Evolutionary conservation across 345 rosid species (phyloP).

Genomic region (Linum tenue): DNA sequence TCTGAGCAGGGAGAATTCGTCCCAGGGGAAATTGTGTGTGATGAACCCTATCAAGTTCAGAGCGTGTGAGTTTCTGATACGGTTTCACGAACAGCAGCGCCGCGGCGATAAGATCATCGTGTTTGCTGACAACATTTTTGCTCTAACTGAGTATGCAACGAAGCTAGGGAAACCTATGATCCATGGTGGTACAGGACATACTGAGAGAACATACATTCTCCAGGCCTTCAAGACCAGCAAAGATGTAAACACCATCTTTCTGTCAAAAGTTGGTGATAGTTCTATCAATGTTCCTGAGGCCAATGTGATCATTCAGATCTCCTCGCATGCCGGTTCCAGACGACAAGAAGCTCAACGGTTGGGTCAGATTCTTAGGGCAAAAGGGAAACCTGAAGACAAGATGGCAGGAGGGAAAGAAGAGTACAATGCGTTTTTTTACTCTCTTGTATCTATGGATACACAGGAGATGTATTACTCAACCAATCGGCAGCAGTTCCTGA

Average conservation of each 20-base stretch:
- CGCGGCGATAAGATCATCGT: slow-evolving; percentile 93
- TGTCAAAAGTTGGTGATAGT: slow-evolving; percentile 97
- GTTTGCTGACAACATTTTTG: slow-evolving; percentile 94
- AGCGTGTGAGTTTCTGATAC: slow-evolving; percentile 88
- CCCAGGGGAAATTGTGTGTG: slow-evolving; percentile 91
- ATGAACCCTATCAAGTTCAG: slow-evolving; percentile 98
- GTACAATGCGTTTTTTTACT: slow-evolving; percentile 92
- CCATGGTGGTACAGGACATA: slow-evolving; percentile 98
- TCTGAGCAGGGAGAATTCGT: slow-evolving; percentile 79
- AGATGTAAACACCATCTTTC: slow-evolving; percentile 72
- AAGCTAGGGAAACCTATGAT: slow-evolving; percentile 95
- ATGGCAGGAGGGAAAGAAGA: slow-evolving; percentile 99
- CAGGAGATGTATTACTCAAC: slow-evolving; percentile 95
- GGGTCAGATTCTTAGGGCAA: slow-evolving; percentile 99
- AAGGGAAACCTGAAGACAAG: slow-evolving; percentile 90
- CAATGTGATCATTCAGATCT: slow-evolving; percentile 91
- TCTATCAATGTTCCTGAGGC: slow-evolving; percentile 98
- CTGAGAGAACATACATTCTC: slow-evolving; percentile 90
- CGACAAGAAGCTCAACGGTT: slow-evolving; percentile 97
- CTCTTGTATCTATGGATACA: slow-evolving; percentile 92
- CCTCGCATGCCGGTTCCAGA: slow-evolving; percentile 98
- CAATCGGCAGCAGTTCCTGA: slow-evolving; percentile 84
- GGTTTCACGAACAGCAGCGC: slow-evolving; percentile 85
- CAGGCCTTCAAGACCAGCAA: slow-evolving; percentile 78
- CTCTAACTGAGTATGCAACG: slow-evolving; percentile 83